Percentiles rank a stretch among this genome's conserved stretches.
These are phyloP conservation scores for Thinopyrum elongatum DNA, from an alignment of 176 grass and related monocot genomes.

Conservation along the genomic window DNA sequence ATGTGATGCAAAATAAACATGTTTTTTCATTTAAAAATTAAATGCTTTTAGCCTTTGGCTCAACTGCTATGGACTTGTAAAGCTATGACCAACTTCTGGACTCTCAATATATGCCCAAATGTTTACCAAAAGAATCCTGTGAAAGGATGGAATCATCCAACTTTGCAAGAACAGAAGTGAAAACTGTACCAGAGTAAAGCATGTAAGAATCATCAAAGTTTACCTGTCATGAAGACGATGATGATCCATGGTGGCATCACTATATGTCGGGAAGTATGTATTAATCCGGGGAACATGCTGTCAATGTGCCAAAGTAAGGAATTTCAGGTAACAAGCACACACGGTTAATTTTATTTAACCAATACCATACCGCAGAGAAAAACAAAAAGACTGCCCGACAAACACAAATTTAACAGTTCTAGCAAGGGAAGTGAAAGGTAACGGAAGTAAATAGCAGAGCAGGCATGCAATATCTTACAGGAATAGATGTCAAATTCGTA, in stretches of 20 bases:
- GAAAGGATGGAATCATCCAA: not conserved
- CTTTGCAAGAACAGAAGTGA: not conserved
- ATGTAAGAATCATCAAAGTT: constrained; percentile 19
- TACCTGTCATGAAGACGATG: constrained; percentile 93
- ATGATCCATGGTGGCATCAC: constrained; percentile 82
- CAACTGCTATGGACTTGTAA: not conserved
- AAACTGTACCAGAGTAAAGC: not conserved
- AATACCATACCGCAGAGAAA: not conserved
- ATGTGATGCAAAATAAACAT: not conserved
- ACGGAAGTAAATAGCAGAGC: constrained; percentile 11
- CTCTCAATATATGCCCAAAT: constrained; percentile 13
- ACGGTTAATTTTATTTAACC: not conserved
- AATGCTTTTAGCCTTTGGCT: not conserved
- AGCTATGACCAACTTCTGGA: not conserved
- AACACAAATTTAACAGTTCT: not conserved
- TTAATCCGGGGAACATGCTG: constrained; percentile 94
- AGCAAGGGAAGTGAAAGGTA: constrained; percentile 2
- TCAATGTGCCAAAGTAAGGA: constrained; percentile 23
- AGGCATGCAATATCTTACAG: constrained; percentile 54
- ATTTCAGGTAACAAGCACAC: constrained; percentile 20
- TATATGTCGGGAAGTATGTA: constrained; percentile 78
- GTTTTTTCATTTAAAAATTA: not conserved
- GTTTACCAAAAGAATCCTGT: not conserved
- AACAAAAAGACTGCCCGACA: not conserved
- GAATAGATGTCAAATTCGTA: constrained; percentile 75